phyloP scores from a whole-genome alignment of 345 rosid species.

The Eucalyptus cloeziana region DNA sequence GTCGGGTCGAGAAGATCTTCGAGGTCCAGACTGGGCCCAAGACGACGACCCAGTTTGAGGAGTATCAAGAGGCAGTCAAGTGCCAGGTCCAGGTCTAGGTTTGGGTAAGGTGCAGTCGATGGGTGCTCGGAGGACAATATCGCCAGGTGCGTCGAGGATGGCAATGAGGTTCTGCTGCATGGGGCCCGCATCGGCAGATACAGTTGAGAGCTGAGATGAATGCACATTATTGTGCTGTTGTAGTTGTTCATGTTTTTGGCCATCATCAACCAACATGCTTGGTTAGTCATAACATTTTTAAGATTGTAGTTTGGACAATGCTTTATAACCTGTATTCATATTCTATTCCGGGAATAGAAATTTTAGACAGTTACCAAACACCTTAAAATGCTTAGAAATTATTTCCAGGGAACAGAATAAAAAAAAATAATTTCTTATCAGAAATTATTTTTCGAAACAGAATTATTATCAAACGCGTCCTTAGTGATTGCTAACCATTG shows the following conservation, averaged over 20 bases:
- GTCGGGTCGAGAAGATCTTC: constrained; percentile 76
- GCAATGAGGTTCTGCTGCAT: no score
- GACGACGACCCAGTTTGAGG: constrained; percentile 69
- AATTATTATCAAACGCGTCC: fast-evolving
- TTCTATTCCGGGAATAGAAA: fast-evolving
- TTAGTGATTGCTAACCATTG: fast-evolving
- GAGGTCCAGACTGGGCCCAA: constrained; percentile 75
- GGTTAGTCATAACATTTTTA: no score
- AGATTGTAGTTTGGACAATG: no score
- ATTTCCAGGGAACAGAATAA: fast-evolving
- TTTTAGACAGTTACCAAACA: fast-evolving
- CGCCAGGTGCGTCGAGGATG: constrained; percentile 80
- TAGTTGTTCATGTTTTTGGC: no score
- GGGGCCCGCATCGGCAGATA: no score
- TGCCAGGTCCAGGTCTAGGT: constrained; percentile 29
- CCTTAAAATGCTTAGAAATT: fast-evolving
- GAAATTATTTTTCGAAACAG: fast-evolving
- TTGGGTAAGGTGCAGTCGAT: background rate
- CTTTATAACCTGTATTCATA: no score
- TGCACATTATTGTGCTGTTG: no score
- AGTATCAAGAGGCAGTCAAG: constrained; percentile 68
- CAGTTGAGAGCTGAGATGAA: no score
- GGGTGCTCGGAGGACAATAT: constrained; percentile 40
- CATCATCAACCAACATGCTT: no score
- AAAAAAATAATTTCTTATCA: fast-evolving